Percentiles rank a stretch among this genome's conserved stretches.
Conservation (phyloP, 129 eudicot genomes). For the Erigeron canadensis region DNA sequence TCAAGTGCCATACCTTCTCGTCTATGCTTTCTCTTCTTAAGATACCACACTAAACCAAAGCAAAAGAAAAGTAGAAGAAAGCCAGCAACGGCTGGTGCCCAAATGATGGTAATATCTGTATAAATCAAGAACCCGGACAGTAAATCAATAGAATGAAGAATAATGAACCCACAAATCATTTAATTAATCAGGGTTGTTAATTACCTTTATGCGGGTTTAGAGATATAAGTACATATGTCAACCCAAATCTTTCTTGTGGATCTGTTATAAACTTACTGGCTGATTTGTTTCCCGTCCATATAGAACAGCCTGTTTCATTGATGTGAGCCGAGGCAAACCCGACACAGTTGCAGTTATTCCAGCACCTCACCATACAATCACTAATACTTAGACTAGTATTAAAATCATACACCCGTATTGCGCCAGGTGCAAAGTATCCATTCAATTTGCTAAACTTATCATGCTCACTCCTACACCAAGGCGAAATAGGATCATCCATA, state of each 20-base stretch:
- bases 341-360: slow-evolving; percentile 46
- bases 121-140: background rate
- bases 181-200: background rate
- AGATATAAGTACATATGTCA: slow-evolving; percentile 27
- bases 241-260: slow-evolving; percentile 15
- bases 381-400: slow-evolving; percentile 29
- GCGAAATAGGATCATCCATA: slow-evolving; percentile 8
- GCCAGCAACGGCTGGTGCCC: slow-evolving; percentile 6
- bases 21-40: slow-evolving; percentile 17
- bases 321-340: slow-evolving; percentile 17
- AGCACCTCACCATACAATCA: slow-evolving; percentile 45
- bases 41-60: slow-evolving; percentile 15
- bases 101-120: background rate
- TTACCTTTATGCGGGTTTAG: background rate
- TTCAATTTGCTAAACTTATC: slow-evolving; percentile 5
- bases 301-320: slow-evolving; percentile 27
- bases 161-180: background rate
- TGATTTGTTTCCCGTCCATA: slow-evolving; percentile 17
- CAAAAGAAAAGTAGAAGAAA: slow-evolving; percentile 10
- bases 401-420: background rate
- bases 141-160: background rate
- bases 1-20: slow-evolving; percentile 17
- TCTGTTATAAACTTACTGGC: background rate
- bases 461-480: slow-evolving; percentile 15
- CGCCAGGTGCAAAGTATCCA: slow-evolving; percentile 4